These are phyloP conservation scores for Corchorus olitorius DNA, from an alignment of 345 rosid species.

Conservation along the genomic window DNA sequence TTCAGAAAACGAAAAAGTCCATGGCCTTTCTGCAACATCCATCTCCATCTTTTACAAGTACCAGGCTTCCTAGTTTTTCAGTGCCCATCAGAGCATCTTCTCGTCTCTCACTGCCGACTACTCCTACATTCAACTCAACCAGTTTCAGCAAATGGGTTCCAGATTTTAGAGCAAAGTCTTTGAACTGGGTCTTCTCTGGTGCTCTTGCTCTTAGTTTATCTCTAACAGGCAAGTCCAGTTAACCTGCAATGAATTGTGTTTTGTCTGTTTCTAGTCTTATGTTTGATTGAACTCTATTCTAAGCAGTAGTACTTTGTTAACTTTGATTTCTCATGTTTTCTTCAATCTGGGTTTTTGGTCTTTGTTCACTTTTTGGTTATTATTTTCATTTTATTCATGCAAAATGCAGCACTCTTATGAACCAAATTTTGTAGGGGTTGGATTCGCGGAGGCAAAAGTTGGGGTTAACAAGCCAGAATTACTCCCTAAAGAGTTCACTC, in stretches of 20 bases:
- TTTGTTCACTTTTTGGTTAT: background rate
- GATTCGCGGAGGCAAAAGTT: conserved; percentile 67
- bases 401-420: background rate
- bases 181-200: conserved; percentile 60
- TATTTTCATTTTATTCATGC: background rate
- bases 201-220: conserved; percentile 65
- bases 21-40: conserved; percentile 37
- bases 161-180: conserved; percentile 50
- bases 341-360: background rate
- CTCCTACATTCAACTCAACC: conserved; percentile 22
- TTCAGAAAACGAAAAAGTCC: background rate
- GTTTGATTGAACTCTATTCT: background rate
- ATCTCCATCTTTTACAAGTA: conserved; percentile 23
- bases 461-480: conserved; percentile 95
- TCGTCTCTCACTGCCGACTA: conserved; percentile 27
- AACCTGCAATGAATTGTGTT: background rate
- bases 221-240: conserved; percentile 44
- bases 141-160: conserved; percentile 38
- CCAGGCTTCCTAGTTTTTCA: conserved; percentile 16
- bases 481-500: conserved; percentile 78
- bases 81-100: conserved; percentile 27
- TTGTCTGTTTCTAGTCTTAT: background rate
- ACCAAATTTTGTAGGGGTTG: conserved; percentile 40
- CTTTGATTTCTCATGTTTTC: conserved; percentile 7
- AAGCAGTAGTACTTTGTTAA: background rate